Evolutionary conservation across 176 grass and related monocot species (phyloP), one percentile per base, ranked within the genome.

Genomic region (Musa schizocarpa): DNA sequence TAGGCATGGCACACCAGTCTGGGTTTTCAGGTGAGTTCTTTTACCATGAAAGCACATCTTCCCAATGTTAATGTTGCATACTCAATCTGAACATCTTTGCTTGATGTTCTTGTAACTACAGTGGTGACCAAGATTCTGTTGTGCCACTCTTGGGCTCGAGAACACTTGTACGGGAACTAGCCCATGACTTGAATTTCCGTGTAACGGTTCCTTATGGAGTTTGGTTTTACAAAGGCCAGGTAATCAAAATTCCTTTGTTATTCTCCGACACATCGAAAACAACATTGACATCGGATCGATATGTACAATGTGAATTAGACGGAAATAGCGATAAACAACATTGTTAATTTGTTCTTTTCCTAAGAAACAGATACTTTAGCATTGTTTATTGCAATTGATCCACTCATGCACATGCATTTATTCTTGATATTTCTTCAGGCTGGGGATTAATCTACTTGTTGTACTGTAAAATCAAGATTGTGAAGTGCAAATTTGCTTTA

Each of bases 91-190:
- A 49, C 48, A 27, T 1, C 27, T 69, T n/a, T 69, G 34, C 27
- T 69, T 69, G 21, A 9, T 75, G 13, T 25, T 74, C 43, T 58
- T 57, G 57, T 10, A 71, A 11, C 23, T 80, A 50, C 84, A 99
- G 95, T 19, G 95, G 95, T 1, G 95, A 99, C 75, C 95, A 99
- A 94, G 95, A 99, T 72, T 99, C 95, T 2, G 95, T 99, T 2
- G 95, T 99, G 62, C 95, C 95, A 48, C 82, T 94, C 55, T 74
- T 99, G 22, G 90, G 95, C 21, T 89, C 84, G 72, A 81, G 95
- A 81, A 94, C 95, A 78, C 95, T 99, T 72, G 82, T 99, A 50
- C 81, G 90, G 71, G 95, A 99, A 82, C 74, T 99, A 48, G 88
- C 95, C 43, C 88, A 99, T 76, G 61, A 54, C 53, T 82, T 99